Conservation (phyloP, 2,329 filamentous ascomycete species). For the Ophiosphaerella herpotricha region DNA sequence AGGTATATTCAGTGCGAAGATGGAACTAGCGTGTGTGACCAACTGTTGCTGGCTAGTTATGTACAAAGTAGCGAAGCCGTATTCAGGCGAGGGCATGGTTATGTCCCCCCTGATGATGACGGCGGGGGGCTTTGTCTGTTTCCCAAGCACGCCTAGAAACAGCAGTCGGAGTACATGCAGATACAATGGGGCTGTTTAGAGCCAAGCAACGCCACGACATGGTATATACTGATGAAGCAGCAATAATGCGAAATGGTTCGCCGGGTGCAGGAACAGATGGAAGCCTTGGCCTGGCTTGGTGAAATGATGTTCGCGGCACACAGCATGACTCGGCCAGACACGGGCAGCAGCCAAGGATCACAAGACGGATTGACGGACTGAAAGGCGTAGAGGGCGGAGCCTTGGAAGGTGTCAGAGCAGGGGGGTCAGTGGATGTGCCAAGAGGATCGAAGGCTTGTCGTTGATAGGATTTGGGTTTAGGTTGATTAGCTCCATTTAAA, state of each 20-base stretch:
- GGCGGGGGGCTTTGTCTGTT: constrained; percentile 16
- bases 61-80: not conserved
- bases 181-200: constrained; percentile 13
- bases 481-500: constrained; percentile 35
- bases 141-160: constrained; percentile 23
- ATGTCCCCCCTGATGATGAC: too few relatives aligned
- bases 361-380: constrained; percentile 32
- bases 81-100: too few relatives aligned
- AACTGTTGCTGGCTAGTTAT: not conserved
- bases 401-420: constrained; percentile 34
- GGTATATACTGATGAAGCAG: constrained; percentile 15
- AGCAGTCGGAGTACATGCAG: constrained; percentile 10
- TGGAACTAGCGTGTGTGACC: not conserved
- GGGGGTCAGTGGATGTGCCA: constrained; percentile 26
- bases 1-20: not conserved
- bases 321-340: constrained; percentile 1
- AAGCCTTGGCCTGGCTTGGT: constrained; percentile 29
- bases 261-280: constrained; percentile 15
- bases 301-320: constrained; percentile 5
- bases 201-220: constrained; percentile 33
- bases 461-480: constrained; percentile 38
- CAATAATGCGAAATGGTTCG: constrained; percentile 9
- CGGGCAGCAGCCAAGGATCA: constrained; percentile 26
- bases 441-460: constrained; percentile 42
- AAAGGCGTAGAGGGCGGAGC: constrained; percentile 12